A percentile compares a stretch with the other conserved stretches of the same genome.
Evolutionary conservation across 2,329 filamentous ascomycete species (phyloP).

Genomic region (Whalleya microplaca): DNA sequence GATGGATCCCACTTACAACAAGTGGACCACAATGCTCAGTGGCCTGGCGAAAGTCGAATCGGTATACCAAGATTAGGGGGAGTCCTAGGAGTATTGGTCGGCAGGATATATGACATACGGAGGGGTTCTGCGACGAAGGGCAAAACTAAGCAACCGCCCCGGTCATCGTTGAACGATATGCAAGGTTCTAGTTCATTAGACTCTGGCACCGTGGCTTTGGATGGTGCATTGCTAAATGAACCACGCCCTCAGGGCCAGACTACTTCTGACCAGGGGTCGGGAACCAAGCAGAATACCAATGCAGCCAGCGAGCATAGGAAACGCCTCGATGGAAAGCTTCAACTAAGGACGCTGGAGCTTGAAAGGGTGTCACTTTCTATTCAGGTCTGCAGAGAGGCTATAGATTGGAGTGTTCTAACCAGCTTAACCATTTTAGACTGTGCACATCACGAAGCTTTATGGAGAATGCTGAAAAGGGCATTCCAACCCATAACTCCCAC

Average conservation of each 20-base stretch:
- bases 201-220: constrained; percentile 3
- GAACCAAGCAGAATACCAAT: background rate
- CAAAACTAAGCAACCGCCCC: constrained; percentile 12
- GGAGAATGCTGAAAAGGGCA: constrained; percentile 70
- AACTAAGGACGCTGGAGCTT: constrained; percentile 72
- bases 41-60: constrained; percentile 60
- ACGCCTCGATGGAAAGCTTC: constrained; percentile 61
- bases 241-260: constrained; percentile 3
- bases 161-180: constrained; percentile 4
- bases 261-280: background rate
- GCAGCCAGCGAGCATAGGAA: constrained; percentile 33
- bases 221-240: constrained; percentile 3
- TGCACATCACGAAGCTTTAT: constrained; percentile 72
- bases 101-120: constrained; percentile 66
- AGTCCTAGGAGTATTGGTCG: constrained; percentile 69
- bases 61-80: constrained; percentile 69
- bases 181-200: constrained; percentile 11
- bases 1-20: constrained; percentile 65
- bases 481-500: constrained; percentile 51
- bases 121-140: constrained; percentile 27
- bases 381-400: constrained; percentile 67
- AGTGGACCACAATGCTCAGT: constrained; percentile 61
- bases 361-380: constrained; percentile 77
- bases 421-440: constrained; percentile 76
- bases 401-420: constrained; percentile 76